Base-by-base conservation (phyloP, 257 asterid genomes). In the Solanum pennellii region DNA sequence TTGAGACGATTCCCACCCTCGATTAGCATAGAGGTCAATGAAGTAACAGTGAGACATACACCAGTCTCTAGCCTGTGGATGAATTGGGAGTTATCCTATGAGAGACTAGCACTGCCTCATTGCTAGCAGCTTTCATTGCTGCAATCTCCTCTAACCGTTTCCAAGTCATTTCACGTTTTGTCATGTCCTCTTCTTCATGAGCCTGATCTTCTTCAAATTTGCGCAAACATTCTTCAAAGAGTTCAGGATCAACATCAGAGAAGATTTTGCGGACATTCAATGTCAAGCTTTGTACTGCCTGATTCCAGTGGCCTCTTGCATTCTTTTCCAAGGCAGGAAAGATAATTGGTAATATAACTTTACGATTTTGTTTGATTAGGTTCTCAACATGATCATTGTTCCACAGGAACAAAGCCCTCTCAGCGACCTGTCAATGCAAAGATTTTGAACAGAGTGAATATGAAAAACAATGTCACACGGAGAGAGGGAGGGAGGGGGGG, bases 331-430 rank as follows among this genome's bases (percentile, higher is more conserved):
- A 37, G 60, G 98, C 89, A 80, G 98, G 96, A 86, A 94, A 92
- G 84, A 96, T 93, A 35, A 96, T 94, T 8, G 98, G 98, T 71
- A 96, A 88, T 86, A 96, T 92, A 25, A 93, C 96, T 86, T 90
- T 91, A 72, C 96, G 96, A 82, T 96, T 94, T 91, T 94, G 98
- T 88, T 96, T 96, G 91, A 96, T 96, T 83, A 96, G 93, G 93
- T 90, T 95, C 83, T 93, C 98, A 29, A 96, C 90, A 39, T 96
- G 98, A 87, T 96, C 98, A 69, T 96, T 96, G 94, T 96, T 96
- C 98, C 98, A 96, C 75, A 96, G 86, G 90, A 96, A 94, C 89
- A 96, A 94, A 82, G 98, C 98, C 91, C 98, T 90, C 91, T 96
- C 98, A 4, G 98, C 98, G 75, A 96, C 98, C 98, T 96, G 95